Conservation (phyloP, 2,329 filamentous ascomycete species). For the Colletotrichum scovillei region DNA sequence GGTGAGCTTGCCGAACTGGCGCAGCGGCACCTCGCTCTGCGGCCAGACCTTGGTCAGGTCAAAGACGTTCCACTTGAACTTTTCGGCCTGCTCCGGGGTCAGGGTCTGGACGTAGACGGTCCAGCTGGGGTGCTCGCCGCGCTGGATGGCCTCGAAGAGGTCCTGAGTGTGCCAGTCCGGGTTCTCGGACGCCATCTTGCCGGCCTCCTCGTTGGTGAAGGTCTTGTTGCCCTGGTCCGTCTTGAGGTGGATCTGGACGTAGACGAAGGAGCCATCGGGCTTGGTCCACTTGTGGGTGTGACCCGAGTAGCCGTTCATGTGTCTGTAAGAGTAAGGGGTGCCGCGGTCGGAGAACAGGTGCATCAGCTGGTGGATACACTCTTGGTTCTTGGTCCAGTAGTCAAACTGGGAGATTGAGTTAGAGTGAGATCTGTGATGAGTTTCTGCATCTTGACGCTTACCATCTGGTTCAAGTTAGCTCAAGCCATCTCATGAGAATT, state of each 20-base stretch:
- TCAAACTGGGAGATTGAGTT: slow-evolving; percentile 52
- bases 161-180: slow-evolving; percentile 74
- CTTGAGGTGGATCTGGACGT: slow-evolving; percentile 74
- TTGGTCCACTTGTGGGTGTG: slow-evolving; percentile 75
- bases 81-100: slow-evolving; percentile 70
- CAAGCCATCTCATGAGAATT: neutral
- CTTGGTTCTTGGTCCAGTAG: slow-evolving; percentile 68
- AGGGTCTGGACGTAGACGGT: slow-evolving; percentile 73
- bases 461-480: slow-evolving; percentile 22
- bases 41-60: slow-evolving; percentile 79
- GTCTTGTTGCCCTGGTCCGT: slow-evolving; percentile 72
- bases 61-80: slow-evolving; percentile 72
- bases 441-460: neutral
- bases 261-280: slow-evolving; percentile 73
- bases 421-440: neutral
- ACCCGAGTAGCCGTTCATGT: slow-evolving; percentile 76
- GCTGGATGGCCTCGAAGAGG: slow-evolving; percentile 71
- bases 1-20: slow-evolving; percentile 70
- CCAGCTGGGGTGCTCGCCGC: slow-evolving; percentile 72
- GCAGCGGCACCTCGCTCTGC: slow-evolving; percentile 69
- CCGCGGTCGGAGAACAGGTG: slow-evolving; percentile 74
- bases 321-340: slow-evolving; percentile 72
- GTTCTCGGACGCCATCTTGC: slow-evolving; percentile 63
- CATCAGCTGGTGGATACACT: slow-evolving; percentile 74
- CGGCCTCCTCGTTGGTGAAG: slow-evolving; percentile 68